A percentile compares a stretch with the other conserved stretches of the same genome.
These are phyloP conservation scores for Colletotrichum abscissum DNA, from an alignment of 2,329 filamentous ascomycete species.

Conservation along the genomic window DNA sequence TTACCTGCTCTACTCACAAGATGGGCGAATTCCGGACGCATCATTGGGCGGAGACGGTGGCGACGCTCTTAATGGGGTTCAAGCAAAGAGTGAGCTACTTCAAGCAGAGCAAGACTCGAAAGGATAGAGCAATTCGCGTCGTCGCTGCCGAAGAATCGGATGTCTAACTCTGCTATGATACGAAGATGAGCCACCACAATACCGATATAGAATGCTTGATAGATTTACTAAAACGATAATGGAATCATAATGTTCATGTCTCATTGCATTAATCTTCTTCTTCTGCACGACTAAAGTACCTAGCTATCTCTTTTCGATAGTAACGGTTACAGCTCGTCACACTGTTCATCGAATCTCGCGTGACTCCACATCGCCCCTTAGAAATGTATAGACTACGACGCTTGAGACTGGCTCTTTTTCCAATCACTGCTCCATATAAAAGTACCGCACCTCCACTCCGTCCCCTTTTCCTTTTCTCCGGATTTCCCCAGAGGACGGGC, in stretches of 20 bases:
- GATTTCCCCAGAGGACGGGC: slow-evolving; percentile 83
- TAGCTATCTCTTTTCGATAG: not conserved
- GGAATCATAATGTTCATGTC: not conserved
- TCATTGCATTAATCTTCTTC: not conserved
- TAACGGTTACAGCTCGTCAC: not conserved
- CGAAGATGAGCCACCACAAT: not conserved
- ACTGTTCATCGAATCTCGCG: not conserved
- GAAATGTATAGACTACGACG: not conserved
- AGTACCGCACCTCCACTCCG: slow-evolving; percentile 88
- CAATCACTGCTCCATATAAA: slow-evolving; percentile 80
- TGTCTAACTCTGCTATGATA: not conserved
- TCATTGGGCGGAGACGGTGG: not conserved
- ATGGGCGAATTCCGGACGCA: not conserved
- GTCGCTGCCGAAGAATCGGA: not conserved
- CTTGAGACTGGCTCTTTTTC: slow-evolving; percentile 46
- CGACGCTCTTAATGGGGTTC: not conserved
- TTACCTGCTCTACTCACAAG: not conserved
- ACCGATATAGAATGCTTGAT: not conserved
- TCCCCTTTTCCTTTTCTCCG: slow-evolving; percentile 84
- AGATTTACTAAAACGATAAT: not conserved
- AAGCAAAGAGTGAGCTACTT: not conserved
- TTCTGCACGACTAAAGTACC: not conserved
- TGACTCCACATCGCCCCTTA: not conserved
- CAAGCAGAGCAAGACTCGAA: not conserved
- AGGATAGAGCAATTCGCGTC: not conserved